These are phyloP conservation scores for Zanthoxylum bungeanum DNA, from an alignment of 345 rosid species.

Conservation along the genomic window DNA sequence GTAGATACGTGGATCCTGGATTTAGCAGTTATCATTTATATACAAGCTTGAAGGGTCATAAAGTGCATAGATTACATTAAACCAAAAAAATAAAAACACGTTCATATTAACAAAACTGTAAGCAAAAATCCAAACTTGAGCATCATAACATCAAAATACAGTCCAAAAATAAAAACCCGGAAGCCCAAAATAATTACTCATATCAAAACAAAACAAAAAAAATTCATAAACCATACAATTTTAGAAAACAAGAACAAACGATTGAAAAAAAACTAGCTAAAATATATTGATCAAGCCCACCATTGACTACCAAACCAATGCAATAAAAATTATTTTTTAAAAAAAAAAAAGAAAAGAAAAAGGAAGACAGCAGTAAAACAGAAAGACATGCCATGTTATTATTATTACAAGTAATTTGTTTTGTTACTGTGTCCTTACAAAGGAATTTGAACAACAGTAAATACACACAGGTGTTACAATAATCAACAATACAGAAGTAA, in stretches of 20 bases:
- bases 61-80: neutral
- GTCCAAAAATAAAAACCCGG: constrained; percentile 20
- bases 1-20: constrained; percentile 22
- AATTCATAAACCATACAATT: too few relatives aligned
- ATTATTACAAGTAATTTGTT: too few relatives aligned
- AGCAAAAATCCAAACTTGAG: constrained; percentile 1
- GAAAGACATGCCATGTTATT: constrained; percentile 12
- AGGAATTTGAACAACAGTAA: too few relatives aligned
- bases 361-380: neutral
- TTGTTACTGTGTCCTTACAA: too few relatives aligned
- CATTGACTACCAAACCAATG: neutral
- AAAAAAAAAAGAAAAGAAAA: neutral
- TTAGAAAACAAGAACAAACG: neutral
- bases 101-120: neutral
- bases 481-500: too few relatives aligned
- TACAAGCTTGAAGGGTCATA: constrained; percentile 6
- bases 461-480: too few relatives aligned
- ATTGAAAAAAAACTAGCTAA: neutral
- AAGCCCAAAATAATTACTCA: constrained; percentile 5
- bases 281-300: constrained; percentile 1
- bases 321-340: neutral
- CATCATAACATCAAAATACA: constrained; percentile 5
- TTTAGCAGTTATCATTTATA: constrained; percentile 24
- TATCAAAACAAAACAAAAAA: neutral
- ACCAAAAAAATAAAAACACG: neutral